Evolutionary conservation across 371 early-diverging fungal genomes (phyloP), one percentile per base, ranked within the genome.

Genomic region (Thermomucor indicae-seudaticae): DNA sequence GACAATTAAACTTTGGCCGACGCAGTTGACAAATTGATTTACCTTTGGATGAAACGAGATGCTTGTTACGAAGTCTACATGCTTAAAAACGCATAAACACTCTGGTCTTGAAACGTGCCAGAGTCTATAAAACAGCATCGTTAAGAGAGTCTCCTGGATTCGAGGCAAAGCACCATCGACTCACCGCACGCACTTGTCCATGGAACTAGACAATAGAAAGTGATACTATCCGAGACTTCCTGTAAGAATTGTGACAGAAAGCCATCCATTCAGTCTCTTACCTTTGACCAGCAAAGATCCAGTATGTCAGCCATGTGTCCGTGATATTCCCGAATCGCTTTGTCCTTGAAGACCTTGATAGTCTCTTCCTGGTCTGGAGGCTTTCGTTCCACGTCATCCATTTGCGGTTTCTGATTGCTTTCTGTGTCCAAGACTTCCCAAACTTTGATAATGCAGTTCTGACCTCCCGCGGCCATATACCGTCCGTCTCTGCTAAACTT

Each of bases 211-310:
- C 16, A 89, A 64, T 4, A 95, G 55, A 57, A 93, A 93, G 20
- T 84, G 81, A 57, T 83, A 86, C 63, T 75, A 48, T 16, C 12
- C 38, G 14, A n/a, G 10, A 52, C 14, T n/a, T 4, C 38, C 8
- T 11, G 5, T 50, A 32, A 12, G 28, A 53, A 55, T n/a, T 11
- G 35, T n/a, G 23, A 44, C n/a, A 6, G 22, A 29, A 22, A 25
- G 11, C 16, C n/a, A 12, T 17, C 12, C n/a, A 40, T 49, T n/a
- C 3, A 17, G 17, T 12, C 20, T 1, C n/a, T 24, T 57, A 70
- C 75, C 64, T 81, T 83, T 37, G 91, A 90, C 96, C 96, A 93
- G 35, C 88, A 70, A n/a, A 93, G 51, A 54, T 90, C 86, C 17
- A 91, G 65, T 17, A 95, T 72, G 53, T 86, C 85, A 0, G 79